Conservation (phyloP, 75 land plant species). For the Picea sitchensis region DNA sequence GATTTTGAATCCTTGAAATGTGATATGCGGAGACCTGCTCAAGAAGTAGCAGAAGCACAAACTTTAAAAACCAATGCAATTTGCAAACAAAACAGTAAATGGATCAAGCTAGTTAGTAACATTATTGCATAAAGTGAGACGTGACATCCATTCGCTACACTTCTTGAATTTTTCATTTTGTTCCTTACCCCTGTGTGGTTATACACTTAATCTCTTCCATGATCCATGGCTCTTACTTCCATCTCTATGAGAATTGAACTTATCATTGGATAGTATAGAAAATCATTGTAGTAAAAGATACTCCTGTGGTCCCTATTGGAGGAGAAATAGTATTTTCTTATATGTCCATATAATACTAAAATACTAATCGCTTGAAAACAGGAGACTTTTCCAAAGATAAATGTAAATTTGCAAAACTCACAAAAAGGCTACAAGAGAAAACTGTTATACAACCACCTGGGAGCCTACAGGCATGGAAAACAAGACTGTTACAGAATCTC, state of each 20-base stretch:
- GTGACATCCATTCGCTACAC: background rate
- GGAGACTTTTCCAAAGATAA: background rate
- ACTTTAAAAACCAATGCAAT: background rate
- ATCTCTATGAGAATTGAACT: too few species aligned
- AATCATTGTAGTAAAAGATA: too few species aligned
- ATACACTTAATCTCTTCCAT: constrained; percentile 1
- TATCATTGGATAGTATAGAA: too few species aligned
- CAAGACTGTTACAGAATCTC: too few species aligned
- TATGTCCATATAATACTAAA: too few species aligned
- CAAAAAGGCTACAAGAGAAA: background rate
- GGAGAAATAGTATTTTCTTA: too few species aligned
- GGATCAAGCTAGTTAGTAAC: background rate
- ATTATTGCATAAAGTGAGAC: constrained; percentile 4
- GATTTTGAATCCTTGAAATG: constrained; percentile 59
- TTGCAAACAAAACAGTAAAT: background rate
- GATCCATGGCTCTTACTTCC: too few species aligned
- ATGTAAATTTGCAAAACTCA: background rate
- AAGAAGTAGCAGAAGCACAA: background rate
- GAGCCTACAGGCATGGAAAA: too few species aligned
- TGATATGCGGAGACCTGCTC: constrained; percentile 76
- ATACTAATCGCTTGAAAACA: too few species aligned
- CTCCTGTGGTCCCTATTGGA: too few species aligned
- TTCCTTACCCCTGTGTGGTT: background rate
- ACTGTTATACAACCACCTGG: background rate
- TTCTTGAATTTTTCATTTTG: background rate